These are phyloP conservation scores for Leptomonas pyrrhocoris DNA, from an alignment of 208 protist genomes.

Conservation along the genomic window DNA sequence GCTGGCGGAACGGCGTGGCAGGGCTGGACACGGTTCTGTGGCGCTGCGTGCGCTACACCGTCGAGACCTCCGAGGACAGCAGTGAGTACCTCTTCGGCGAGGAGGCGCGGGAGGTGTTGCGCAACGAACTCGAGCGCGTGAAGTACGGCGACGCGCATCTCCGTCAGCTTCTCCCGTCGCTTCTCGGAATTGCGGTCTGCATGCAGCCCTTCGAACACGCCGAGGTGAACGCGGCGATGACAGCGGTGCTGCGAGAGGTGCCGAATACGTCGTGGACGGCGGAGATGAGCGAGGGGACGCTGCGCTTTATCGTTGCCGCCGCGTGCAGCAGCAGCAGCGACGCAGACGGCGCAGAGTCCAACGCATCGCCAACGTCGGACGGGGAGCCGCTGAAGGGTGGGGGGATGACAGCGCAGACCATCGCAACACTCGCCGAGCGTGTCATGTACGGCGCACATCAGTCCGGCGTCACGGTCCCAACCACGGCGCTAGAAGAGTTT, in stretches of 20 bases:
- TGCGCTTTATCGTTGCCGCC: constrained; percentile 19
- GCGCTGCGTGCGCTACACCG: constrained; percentile 41
- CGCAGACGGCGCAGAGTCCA: not conserved
- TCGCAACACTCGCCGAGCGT: constrained; percentile 1
- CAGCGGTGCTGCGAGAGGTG: constrained; percentile 8
- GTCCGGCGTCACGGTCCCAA: constrained; percentile 3
- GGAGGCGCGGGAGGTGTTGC: constrained; percentile 30
- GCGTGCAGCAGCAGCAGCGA: not conserved
- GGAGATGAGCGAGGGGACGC: constrained; percentile 16
- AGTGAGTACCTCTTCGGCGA: constrained; percentile 59
- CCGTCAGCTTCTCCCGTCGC: constrained; percentile 17
- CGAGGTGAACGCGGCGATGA: not conserved
- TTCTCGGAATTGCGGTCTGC: constrained; percentile 24
- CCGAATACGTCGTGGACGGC: constrained; percentile 19
- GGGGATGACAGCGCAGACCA: not conserved
- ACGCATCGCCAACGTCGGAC: no score
- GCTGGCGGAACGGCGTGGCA: constrained; percentile 18
- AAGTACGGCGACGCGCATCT: constrained; percentile 12
- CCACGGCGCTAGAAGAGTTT: constrained; percentile 7
- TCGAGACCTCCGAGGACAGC: constrained; percentile 63
- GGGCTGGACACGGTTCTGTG: constrained; percentile 37
- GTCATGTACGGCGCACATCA: constrained; percentile 17
- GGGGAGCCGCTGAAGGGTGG: not conserved
- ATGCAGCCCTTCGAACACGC: constrained; percentile 9
- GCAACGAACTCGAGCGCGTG: constrained; percentile 26